Percentiles rank a stretch among this genome's conserved stretches.
Conservation (phyloP, 2,329 filamentous ascomycete genomes). For the Aspergillus jensenii region DNA sequence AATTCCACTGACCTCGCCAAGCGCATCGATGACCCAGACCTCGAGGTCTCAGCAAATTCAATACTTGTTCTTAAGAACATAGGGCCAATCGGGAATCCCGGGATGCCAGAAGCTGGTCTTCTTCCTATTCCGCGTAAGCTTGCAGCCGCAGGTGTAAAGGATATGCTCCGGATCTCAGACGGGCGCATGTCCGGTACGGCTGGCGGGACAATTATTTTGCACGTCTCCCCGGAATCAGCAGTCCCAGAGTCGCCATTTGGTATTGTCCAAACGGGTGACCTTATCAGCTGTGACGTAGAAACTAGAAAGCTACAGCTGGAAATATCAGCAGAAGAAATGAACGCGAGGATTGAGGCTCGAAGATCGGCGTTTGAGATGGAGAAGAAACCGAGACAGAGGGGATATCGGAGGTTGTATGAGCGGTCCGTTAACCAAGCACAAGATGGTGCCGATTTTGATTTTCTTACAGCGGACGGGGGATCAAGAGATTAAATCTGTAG, state of each 20-base stretch:
- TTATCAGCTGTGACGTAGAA: constrained; percentile 49
- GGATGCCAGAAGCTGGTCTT: constrained; percentile 55
- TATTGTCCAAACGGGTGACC: constrained; percentile 49
- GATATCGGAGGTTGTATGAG: constrained; percentile 44
- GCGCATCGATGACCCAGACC: constrained; percentile 47
- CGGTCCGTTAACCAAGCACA: constrained; percentile 45
- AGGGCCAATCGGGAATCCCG: constrained; percentile 52
- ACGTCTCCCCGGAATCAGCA: constrained; percentile 54
- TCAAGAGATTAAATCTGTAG: neutral
- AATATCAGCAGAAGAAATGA: constrained; percentile 43
- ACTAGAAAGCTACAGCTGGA: constrained; percentile 43
- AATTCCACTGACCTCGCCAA: constrained; percentile 48
- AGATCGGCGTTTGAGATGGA: neutral
- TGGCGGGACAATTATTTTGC: constrained; percentile 55
- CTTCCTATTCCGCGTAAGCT: constrained; percentile 54
- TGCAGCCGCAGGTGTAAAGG: constrained; percentile 46
- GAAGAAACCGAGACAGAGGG: constrained; percentile 28
- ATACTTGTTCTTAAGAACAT: constrained; percentile 52
- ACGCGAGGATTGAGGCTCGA: constrained; percentile 32
- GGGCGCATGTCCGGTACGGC: constrained; percentile 58
- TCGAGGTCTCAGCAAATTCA: constrained; percentile 46
- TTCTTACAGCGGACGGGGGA: constrained; percentile 30
- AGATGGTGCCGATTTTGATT: constrained; percentile 43
- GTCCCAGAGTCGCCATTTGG: constrained; percentile 50
- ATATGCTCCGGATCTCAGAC: constrained; percentile 56